phyloP scores from a whole-genome alignment of 495 filamentous ascomycete genomes.

The Geoglossum glabrum region DNA sequence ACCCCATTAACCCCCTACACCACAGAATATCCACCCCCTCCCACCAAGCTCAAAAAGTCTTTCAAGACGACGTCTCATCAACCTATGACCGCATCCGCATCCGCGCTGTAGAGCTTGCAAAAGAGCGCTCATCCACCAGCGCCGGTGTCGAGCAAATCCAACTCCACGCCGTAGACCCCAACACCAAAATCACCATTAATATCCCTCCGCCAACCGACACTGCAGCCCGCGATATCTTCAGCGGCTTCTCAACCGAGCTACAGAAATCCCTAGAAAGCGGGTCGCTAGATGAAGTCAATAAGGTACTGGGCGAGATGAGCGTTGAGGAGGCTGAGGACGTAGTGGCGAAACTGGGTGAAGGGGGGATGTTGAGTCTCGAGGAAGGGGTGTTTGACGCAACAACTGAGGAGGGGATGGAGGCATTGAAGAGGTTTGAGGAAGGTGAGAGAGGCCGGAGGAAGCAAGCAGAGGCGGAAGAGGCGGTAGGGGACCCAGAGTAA shows the following conservation, averaged over 20 bases:
- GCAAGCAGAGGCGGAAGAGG: too few relatives aligned
- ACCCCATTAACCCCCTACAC: not conserved
- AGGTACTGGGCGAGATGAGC: constrained; percentile 82
- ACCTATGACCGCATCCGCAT: constrained; percentile 68
- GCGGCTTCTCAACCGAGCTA: constrained; percentile 62
- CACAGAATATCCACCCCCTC: constrained; percentile 65
- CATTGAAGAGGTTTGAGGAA: constrained; percentile 53
- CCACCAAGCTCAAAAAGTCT: constrained; percentile 82
- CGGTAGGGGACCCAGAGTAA: constrained; percentile 3
- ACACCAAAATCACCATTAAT: constrained; percentile 76
- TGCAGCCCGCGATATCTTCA: constrained; percentile 54
- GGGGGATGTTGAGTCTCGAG: constrained; percentile 81
- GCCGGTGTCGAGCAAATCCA: constrained; percentile 90
- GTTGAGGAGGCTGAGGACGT: constrained; percentile 85
- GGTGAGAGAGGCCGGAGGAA: constrained; percentile 2
- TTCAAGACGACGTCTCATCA: constrained; percentile 74
- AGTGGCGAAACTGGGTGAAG: constrained; percentile 65
- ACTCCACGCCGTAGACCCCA: constrained; percentile 85
- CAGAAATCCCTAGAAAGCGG: constrained; percentile 64
- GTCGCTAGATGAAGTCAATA: constrained; percentile 85
- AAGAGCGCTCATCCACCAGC: constrained; percentile 37
- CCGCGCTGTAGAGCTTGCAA: constrained; percentile 56
- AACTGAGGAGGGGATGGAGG: constrained; percentile 69
- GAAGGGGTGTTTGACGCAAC: constrained; percentile 88
- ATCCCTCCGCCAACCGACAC: constrained; percentile 44